These are phyloP conservation scores for Paecilomyces niveus DNA, from an alignment of 2,329 filamentous ascomycete genomes.

Conservation along the genomic window DNA sequence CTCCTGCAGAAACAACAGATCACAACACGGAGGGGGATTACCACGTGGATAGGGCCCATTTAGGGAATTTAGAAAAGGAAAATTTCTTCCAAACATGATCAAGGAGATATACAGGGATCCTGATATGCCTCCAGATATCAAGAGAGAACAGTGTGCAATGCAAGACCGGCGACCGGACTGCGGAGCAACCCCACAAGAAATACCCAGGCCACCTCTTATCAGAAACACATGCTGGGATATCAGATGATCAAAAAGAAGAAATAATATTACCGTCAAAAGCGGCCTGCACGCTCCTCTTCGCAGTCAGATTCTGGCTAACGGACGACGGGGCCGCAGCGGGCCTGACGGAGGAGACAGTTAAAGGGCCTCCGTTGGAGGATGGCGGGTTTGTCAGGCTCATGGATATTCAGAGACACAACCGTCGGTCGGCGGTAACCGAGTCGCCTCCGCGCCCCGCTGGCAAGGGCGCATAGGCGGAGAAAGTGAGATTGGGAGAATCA, in stretches of 20 bases:
- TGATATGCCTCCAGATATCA: not conserved
- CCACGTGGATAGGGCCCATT: slow-evolving; percentile 35
- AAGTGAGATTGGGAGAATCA: not conserved
- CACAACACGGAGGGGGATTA: slow-evolving; percentile 23
- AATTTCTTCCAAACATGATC: slow-evolving; percentile 35
- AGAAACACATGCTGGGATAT: slow-evolving; percentile 9
- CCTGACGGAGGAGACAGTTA: slow-evolving; percentile 29
- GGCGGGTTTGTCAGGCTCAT: slow-evolving; percentile 40
- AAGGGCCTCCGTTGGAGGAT: slow-evolving; percentile 28
- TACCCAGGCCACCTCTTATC: slow-evolving; percentile 3
- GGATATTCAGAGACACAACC: slow-evolving; percentile 3
- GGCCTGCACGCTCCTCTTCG: slow-evolving; percentile 38
- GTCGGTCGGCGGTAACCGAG: not conserved
- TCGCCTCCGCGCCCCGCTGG: not conserved
- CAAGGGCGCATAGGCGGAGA: not conserved
- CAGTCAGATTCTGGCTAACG: slow-evolving; percentile 25
- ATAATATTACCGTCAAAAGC: slow-evolving; percentile 39
- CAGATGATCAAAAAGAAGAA: slow-evolving; percentile 1
- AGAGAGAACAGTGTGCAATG: slow-evolving; percentile 2
- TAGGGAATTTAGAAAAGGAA: slow-evolving; percentile 28
- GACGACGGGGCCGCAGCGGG: slow-evolving; percentile 19
- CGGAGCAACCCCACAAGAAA: slow-evolving; percentile 1
- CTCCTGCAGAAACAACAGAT: not conserved
- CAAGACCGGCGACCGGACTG: not conserved
- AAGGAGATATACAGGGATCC: slow-evolving; percentile 3